Percentiles rank a stretch among this genome's conserved stretches.
phyloP scores from a whole-genome alignment of 129 eudicot genomes.

The Arctium lappa region DNA sequence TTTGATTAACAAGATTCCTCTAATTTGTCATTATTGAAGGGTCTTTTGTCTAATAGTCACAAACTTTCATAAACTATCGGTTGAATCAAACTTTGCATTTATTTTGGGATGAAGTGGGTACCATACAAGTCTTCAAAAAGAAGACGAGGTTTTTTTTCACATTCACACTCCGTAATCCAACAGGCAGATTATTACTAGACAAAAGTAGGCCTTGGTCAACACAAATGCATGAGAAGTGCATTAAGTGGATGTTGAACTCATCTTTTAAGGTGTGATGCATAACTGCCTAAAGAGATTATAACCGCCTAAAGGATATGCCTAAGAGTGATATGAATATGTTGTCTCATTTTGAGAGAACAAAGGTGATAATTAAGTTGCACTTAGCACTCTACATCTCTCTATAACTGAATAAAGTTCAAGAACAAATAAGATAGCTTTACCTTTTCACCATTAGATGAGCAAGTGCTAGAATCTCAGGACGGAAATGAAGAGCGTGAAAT shows the following conservation, averaged over 20 bases:
- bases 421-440: slow-evolving; percentile 25
- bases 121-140: neutral
- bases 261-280: neutral
- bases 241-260: neutral
- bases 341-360: slow-evolving; percentile 5
- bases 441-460: slow-evolving; percentile 76
- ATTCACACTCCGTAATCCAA: neutral
- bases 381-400: neutral
- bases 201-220: neutral
- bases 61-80: neutral
- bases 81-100: neutral
- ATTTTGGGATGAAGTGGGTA: neutral
- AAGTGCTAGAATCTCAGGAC: slow-evolving; percentile 66
- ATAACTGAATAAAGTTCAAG: slow-evolving; percentile 4
- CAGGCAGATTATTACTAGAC: neutral
- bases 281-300: neutral
- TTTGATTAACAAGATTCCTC: neutral
- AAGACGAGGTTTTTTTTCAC: neutral
- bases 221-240: neutral
- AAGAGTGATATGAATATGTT: neutral
- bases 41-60: neutral
- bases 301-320: neutral
- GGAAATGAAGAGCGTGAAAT: slow-evolving; percentile 88
- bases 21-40: neutral
- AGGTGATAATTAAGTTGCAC: neutral